Evolutionary conservation across 1,284 basidiomycete genomes (phyloP).

Genomic region (Rhodotorula sp.): DNA sequence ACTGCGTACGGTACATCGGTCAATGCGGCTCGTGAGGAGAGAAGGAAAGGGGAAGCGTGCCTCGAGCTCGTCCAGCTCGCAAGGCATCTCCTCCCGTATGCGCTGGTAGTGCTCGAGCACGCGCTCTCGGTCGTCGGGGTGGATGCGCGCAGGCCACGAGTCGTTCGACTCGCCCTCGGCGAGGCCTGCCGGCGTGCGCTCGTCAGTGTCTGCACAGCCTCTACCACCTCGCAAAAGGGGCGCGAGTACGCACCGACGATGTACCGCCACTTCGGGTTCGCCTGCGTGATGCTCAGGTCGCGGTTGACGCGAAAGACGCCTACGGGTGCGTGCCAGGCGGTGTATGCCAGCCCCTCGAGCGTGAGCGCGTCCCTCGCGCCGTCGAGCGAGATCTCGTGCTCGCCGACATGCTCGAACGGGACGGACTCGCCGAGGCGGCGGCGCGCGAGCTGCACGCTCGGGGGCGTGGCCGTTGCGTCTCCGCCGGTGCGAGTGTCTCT

Average conservation of each 20-base stretch:
- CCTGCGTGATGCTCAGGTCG: slow-evolving; percentile 13
- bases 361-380: slow-evolving; percentile 7
- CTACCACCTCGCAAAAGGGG: too few relatives aligned
- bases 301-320: slow-evolving; percentile 20
- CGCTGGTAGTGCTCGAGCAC: slow-evolving; percentile 18
- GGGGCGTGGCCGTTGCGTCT: too few relatives aligned
- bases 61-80: slow-evolving; percentile 19
- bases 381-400: slow-evolving; percentile 11
- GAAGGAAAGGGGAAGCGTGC: too few relatives aligned
- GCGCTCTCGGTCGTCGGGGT: slow-evolving; percentile 12
- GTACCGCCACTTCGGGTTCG: slow-evolving; percentile 20
- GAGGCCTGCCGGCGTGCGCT: neutral
- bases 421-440: neutral
- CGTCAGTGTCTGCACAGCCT: too few relatives aligned
- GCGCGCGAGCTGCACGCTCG: neutral
- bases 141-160: slow-evolving; percentile 23
- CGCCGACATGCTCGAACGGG: slow-evolving; percentile 3
- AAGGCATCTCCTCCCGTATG: neutral
- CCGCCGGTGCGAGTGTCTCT: too few relatives aligned
- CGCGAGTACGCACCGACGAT: neutral
- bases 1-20: neutral
- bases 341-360: slow-evolving; percentile 16
- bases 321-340: neutral
- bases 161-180: slow-evolving; percentile 12
- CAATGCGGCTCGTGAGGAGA: too few relatives aligned